Percentiles rank a stretch among this genome's conserved stretches.
phyloP scores from a whole-genome alignment of 139 green algal genomes.

The Choricystis sp. region DNA sequence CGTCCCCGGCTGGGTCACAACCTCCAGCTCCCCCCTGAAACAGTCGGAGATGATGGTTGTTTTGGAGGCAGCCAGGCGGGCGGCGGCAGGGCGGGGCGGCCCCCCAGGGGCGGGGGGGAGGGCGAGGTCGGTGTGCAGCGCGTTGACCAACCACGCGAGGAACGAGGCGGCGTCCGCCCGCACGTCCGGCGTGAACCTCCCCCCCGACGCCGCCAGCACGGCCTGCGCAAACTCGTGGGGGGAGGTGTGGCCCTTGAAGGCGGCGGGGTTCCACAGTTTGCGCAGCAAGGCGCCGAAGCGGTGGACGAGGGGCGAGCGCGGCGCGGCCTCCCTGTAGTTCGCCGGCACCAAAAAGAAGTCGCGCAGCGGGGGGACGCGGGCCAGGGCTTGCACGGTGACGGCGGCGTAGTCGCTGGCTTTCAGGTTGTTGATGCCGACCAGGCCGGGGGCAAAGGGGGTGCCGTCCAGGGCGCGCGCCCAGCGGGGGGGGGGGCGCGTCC shows the following conservation, averaged over 20 bases:
- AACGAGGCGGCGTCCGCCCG: conserved; percentile 83
- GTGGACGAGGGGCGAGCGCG: background rate
- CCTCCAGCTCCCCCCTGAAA: conserved; percentile 84
- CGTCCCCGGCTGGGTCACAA: conserved; percentile 64
- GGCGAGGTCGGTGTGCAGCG: conserved; percentile 74
- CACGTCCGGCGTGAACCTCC: background rate
- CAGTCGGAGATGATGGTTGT: conserved; percentile 64
- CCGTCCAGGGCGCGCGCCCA: conserved; percentile 87
- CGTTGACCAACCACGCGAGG: conserved; percentile 84
- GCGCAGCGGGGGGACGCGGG: conserved; percentile 42
- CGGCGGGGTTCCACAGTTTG: conserved; percentile 89
- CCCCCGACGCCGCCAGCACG: background rate
- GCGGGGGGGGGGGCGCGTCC: conserved; percentile 31
- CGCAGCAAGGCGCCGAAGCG: conserved; percentile 36
- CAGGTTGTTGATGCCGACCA: conserved; percentile 95
- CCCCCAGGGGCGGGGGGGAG: too few relatives aligned
- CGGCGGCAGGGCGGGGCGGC: too few relatives aligned
- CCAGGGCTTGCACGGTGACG: conserved; percentile 48
- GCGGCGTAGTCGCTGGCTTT: conserved; percentile 88
- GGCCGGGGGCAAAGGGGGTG: conserved; percentile 86
- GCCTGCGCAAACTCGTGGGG: conserved; percentile 94
- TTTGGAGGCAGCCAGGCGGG: too few relatives aligned
- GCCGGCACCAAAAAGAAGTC: conserved; percentile 76
- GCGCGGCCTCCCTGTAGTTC: conserved; percentile 51
- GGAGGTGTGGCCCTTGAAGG: conserved; percentile 90